Evolutionary conservation across 1,284 basidiomycete genomes (phyloP).

Genomic region (Microbotryum scabiosae): DNA sequence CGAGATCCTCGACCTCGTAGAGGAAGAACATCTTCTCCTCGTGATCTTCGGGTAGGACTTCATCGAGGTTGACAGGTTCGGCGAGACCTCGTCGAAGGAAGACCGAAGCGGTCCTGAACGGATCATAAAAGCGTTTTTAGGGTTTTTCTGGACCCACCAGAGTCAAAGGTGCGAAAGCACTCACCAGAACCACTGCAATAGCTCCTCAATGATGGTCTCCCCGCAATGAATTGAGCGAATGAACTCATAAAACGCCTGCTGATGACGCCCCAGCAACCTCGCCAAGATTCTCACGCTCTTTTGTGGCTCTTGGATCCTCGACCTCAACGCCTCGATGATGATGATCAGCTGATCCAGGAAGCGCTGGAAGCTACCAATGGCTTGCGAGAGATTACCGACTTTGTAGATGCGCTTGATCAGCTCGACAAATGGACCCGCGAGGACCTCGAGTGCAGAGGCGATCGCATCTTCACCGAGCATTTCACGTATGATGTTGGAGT

Average conservation of each 20-base stretch:
- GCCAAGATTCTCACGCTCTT: slow-evolving; percentile 85
- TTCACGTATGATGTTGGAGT: slow-evolving; percentile 25
- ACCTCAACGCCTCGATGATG: slow-evolving; percentile 19
- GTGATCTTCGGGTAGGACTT: slow-evolving; percentile 4
- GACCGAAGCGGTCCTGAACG: slow-evolving; percentile 14
- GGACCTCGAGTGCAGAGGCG: slow-evolving; percentile 26
- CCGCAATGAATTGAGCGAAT: slow-evolving; percentile 81
- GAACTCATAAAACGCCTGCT: slow-evolving; percentile 88
- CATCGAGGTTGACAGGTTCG: slow-evolving; percentile 22
- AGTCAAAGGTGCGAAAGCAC: background rate
- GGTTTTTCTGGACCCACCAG: no score
- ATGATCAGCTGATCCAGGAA: slow-evolving; percentile 33
- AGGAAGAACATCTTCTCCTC: slow-evolving; percentile 22
- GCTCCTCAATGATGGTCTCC: slow-evolving; percentile 32
- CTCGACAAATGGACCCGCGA: slow-evolving; percentile 24
- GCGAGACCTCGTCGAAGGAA: slow-evolving; percentile 26
- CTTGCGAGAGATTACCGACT: slow-evolving; percentile 21
- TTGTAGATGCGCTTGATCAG: slow-evolving; percentile 29
- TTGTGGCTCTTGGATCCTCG: slow-evolving; percentile 55
- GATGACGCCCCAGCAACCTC: slow-evolving; percentile 81
- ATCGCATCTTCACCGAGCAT: slow-evolving; percentile 29
- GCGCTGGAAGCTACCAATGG: slow-evolving; percentile 24
- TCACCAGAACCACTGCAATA: slow-evolving; percentile 30
- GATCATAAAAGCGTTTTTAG: background rate
- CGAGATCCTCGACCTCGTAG: slow-evolving; percentile 24